phyloP scores from a whole-genome alignment of 306 rosid species.

The Vicia sativa region DNA sequence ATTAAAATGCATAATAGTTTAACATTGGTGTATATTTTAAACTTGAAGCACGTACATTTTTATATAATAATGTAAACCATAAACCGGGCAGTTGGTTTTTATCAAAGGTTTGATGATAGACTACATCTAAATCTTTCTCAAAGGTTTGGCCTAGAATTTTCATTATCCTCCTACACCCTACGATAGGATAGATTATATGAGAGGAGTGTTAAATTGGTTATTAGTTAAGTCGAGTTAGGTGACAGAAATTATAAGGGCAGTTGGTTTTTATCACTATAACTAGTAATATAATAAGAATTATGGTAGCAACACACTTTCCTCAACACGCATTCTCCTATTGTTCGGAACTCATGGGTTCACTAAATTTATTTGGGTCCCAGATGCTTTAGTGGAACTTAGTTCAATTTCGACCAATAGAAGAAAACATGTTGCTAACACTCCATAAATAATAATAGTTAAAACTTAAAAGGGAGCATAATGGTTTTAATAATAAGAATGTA shows the following conservation, averaged over 20 bases:
- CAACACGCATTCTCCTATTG: background rate
- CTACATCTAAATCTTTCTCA: constrained; percentile 1
- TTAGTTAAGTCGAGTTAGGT: background rate
- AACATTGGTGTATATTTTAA: too few species aligned
- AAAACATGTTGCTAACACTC: too few species aligned
- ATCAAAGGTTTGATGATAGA: background rate
- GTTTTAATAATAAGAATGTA: too few species aligned
- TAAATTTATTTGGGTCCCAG: background rate
- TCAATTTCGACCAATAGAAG: background rate
- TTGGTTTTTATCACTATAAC: background rate
- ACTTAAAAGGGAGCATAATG: too few species aligned
- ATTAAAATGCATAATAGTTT: too few species aligned
- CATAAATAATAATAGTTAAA: too few species aligned
- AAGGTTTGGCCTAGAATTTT: background rate
- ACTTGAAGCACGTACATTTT: too few species aligned
- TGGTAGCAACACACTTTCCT: background rate
- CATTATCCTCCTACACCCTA: too few species aligned
- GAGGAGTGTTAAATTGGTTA: background rate
- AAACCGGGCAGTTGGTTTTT: background rate
- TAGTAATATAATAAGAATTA: background rate
- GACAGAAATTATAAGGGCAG: background rate
- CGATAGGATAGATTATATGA: background rate
- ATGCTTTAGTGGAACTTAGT: background rate
- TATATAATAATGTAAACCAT: too few species aligned
- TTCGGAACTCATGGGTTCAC: constrained; percentile 10